phyloP scores from a whole-genome alignment of 2,329 filamentous ascomycete genomes.

The Diaporthe destruens region DNA sequence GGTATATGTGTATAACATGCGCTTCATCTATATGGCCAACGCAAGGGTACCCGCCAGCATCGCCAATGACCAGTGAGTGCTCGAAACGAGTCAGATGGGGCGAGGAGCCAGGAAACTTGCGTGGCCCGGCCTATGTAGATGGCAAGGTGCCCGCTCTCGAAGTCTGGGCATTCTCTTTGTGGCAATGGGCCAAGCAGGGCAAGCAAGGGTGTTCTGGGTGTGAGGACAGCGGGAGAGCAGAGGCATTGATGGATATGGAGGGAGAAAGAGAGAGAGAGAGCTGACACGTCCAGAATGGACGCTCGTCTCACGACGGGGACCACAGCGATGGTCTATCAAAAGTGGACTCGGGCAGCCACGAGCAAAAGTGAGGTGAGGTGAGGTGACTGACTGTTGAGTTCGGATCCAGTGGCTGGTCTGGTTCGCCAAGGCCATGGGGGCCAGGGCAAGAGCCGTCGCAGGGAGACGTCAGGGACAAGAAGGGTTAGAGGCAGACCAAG shows the following conservation, averaged over 20 bases:
- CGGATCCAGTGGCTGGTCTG: constrained; percentile 27
- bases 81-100: constrained; percentile 31
- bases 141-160: constrained; percentile 18
- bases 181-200: constrained; percentile 10
- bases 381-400: too few relatives aligned
- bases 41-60: neutral
- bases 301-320: neutral
- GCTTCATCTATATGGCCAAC: constrained; percentile 2
- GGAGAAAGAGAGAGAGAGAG: neutral
- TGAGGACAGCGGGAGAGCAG: neutral
- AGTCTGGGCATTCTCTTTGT: constrained; percentile 27
- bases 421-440: constrained; percentile 24
- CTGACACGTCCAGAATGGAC: constrained; percentile 33
- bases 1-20: too few relatives aligned
- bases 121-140: constrained; percentile 24
- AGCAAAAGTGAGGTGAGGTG: neutral
- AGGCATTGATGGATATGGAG: neutral
- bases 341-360: constrained; percentile 26
- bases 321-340: constrained; percentile 25
- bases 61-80: constrained; percentile 2
- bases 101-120: constrained; percentile 32
- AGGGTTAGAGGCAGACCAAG: neutral
- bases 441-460: constrained; percentile 19
- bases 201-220: neutral
- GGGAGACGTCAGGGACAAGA: too few relatives aligned